phyloP scores from a whole-genome alignment of 352 stramenopile species.

The Globisporangium acanthophoron region DNA sequence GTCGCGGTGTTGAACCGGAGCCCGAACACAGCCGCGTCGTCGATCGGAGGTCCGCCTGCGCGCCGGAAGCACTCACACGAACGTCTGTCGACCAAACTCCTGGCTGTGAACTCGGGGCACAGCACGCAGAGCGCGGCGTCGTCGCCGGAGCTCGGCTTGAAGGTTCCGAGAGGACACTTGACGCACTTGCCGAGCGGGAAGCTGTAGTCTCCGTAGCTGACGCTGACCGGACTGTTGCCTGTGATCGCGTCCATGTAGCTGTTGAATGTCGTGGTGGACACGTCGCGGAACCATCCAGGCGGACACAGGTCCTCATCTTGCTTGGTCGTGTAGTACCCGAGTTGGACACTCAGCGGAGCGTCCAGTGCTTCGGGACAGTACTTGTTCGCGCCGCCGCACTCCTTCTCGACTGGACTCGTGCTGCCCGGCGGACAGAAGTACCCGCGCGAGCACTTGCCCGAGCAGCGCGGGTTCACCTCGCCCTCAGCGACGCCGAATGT shows the following conservation, averaged over 20 bases:
- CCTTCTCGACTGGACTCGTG: slow-evolving; percentile 28
- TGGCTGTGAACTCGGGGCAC: slow-evolving; percentile 41
- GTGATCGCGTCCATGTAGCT: slow-evolving; percentile 41
- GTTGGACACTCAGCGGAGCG: slow-evolving; percentile 17
- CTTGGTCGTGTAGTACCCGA: slow-evolving; percentile 51
- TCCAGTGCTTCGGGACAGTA: slow-evolving; percentile 41
- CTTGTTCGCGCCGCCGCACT: slow-evolving; percentile 40
- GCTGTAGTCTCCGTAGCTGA: slow-evolving; percentile 52
- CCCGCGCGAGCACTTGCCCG: slow-evolving; percentile 47
- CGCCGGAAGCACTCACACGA: slow-evolving; percentile 64
- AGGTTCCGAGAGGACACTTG: slow-evolving; percentile 58
- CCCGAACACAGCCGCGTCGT: slow-evolving; percentile 14
- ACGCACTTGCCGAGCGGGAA: slow-evolving; percentile 57
- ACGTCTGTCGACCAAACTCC: slow-evolving; percentile 38
- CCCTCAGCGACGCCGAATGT: slow-evolving; percentile 38
- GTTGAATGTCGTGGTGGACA: slow-evolving; percentile 16
- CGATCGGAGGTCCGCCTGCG: slow-evolving; percentile 30
- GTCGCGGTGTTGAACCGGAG: slow-evolving; percentile 34
- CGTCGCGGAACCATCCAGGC: slow-evolving; percentile 28
- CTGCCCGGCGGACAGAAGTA: slow-evolving; percentile 67
- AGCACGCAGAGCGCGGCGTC: slow-evolving; percentile 31
- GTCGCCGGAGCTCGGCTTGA: slow-evolving; percentile 55
- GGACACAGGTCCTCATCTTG: slow-evolving; percentile 24
- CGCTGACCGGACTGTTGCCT: slow-evolving; percentile 31
- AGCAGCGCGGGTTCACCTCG: slow-evolving; percentile 42